Percentiles rank a stretch among this genome's conserved stretches.
Conservation (phyloP, 257 asterid genomes). For the Sherardia arvensis region DNA sequence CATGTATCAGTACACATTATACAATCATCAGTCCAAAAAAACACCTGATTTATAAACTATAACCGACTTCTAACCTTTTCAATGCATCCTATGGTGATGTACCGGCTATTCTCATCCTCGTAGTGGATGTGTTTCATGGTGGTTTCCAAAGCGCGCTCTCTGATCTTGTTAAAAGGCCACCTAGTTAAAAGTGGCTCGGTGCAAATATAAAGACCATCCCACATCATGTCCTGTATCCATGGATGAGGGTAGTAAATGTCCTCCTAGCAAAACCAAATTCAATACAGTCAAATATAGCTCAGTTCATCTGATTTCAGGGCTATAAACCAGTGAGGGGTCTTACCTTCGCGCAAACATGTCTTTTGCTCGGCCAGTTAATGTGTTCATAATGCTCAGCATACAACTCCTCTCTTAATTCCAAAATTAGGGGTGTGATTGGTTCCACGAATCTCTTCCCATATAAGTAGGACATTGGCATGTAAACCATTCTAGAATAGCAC, state of each 20-base stretch:
- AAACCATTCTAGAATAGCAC: conserved; percentile 27
- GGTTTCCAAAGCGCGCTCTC: conserved; percentile 23
- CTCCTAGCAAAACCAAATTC: conserved; percentile 16
- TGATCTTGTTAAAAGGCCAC: conserved; percentile 31
- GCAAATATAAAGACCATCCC: conserved; percentile 18
- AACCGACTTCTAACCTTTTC: conserved; percentile 20
- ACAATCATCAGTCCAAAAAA: background rate
- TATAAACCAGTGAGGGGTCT: no score
- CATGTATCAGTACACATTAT: background rate
- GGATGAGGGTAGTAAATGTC: conserved; percentile 27
- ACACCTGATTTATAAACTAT: background rate
- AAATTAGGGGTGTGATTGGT: conserved; percentile 18
- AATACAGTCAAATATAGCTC: background rate
- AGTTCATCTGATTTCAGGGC: background rate
- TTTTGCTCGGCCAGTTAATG: conserved; percentile 19
- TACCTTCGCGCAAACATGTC: conserved; percentile 32
- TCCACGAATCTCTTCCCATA: conserved; percentile 29
- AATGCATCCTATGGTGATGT: conserved; percentile 23
- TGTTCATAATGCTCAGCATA: conserved; percentile 19
- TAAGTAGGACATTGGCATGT: no score
- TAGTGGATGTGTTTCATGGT: conserved; percentile 29
- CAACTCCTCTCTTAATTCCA: conserved; percentile 22
- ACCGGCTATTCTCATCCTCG: conserved; percentile 25
- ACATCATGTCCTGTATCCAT: conserved; percentile 20
- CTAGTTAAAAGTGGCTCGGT: conserved; percentile 20